Evolutionary conservation across 306 rosid species (phyloP).

Genomic region (Vachellia collinsii): DNA sequence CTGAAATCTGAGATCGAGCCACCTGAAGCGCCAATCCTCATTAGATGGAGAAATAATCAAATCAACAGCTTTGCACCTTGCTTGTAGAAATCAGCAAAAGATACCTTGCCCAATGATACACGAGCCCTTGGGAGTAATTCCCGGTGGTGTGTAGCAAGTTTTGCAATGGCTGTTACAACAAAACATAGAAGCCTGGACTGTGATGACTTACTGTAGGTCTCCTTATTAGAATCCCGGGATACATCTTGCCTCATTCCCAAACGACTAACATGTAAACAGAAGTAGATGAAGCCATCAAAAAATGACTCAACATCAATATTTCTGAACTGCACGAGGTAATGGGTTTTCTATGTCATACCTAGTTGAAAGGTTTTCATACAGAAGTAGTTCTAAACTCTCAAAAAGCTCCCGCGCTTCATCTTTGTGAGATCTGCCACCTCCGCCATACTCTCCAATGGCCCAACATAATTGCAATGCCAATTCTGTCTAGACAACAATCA

Average conservation of each 20-base stretch:
- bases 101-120: slow-evolving; percentile 93
- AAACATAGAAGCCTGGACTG: slow-evolving; percentile 95
- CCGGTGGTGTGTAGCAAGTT: slow-evolving; percentile 87
- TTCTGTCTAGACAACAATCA: slow-evolving; percentile 66
- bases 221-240: slow-evolving; percentile 50
- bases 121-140: slow-evolving; percentile 92
- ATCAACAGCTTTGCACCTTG: slow-evolving; percentile 9
- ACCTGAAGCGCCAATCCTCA: slow-evolving; percentile 54
- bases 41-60: slow-evolving; percentile 25
- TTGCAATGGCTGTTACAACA: slow-evolving; percentile 94
- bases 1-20: slow-evolving; percentile 87
- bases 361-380: slow-evolving; percentile 91
- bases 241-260: slow-evolving; percentile 77
- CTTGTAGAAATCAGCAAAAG: slow-evolving; percentile 10
- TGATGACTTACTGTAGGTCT: slow-evolving; percentile 70
- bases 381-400: slow-evolving; percentile 90
- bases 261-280: slow-evolving; percentile 58
- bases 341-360: slow-evolving; percentile 54
- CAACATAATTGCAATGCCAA: slow-evolving; percentile 94
- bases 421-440: slow-evolving; percentile 91
- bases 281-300: slow-evolving; percentile 34
- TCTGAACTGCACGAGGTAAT: slow-evolving; percentile 32
- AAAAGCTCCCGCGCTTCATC: slow-evolving; percentile 98
- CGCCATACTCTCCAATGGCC: slow-evolving; percentile 99
- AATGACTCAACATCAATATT: slow-evolving; percentile 17